These are phyloP conservation scores for Tulasnella sp. DNA, from an alignment of 768 basidiomycete species.

Conservation along the genomic window DNA sequence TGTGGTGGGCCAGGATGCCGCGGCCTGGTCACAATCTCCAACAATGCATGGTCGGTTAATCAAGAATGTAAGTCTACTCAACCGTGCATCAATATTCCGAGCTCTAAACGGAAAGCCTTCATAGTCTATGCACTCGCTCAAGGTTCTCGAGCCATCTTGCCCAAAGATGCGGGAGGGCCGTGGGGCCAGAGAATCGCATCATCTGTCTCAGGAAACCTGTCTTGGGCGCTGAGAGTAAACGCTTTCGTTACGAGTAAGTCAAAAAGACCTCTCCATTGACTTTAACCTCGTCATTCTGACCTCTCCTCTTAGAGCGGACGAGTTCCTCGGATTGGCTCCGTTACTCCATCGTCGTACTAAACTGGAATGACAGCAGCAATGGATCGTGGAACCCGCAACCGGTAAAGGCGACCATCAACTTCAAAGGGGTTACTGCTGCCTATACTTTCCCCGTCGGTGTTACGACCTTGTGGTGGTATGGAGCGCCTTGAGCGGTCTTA, in stretches of 20 bases:
- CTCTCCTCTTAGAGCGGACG: conserved; percentile 37
- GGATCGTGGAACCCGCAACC: conserved; percentile 26
- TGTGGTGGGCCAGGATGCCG: conserved; percentile 64
- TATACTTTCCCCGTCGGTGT: conserved; percentile 79
- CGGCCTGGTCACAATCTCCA: conserved; percentile 62
- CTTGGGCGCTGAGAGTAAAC: conserved; percentile 58
- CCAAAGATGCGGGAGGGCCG: conserved; percentile 62
- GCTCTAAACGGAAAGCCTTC: conserved; percentile 27
- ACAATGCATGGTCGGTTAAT: conserved; percentile 61
- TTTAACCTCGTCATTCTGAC: not conserved
- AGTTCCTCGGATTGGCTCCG: conserved; percentile 54
- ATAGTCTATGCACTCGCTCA: conserved; percentile 64
- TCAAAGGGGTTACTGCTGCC: conserved; percentile 44
- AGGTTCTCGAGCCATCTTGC: conserved; percentile 66
- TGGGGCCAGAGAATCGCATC: conserved; percentile 66
- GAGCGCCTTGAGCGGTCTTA: not conserved
- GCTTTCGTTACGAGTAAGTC: conserved; percentile 52
- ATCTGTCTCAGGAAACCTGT: conserved; percentile 52
- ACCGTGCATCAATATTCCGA: conserved; percentile 30
- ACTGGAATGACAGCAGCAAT: conserved; percentile 42
- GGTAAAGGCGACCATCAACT: conserved; percentile 18
- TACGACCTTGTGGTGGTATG: conserved; percentile 51
- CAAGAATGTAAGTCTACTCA: conserved; percentile 48
- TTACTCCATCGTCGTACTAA: conserved; percentile 70
- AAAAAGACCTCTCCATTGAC: not conserved